These are phyloP conservation scores for Tolypocladium endophyticum DNA, from an alignment of 2,329 filamentous ascomycete genomes.

Conservation along the genomic window DNA sequence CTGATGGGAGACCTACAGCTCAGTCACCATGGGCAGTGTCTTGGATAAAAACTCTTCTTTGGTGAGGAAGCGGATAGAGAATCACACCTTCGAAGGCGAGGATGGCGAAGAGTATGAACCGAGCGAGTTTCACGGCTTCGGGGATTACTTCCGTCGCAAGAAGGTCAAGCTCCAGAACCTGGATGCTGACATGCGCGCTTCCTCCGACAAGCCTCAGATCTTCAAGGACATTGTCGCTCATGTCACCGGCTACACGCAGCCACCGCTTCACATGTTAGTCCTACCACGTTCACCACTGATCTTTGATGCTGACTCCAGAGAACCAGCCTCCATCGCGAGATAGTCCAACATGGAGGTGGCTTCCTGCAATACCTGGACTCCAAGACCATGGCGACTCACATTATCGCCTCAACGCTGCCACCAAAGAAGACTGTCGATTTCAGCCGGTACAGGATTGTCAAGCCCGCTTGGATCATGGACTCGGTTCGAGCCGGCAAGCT, in stretches of 20 bases:
- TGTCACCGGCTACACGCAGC: slow-evolving; percentile 93
- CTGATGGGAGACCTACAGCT: too few species aligned
- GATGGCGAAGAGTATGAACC: slow-evolving; percentile 82
- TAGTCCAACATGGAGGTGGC: slow-evolving; percentile 87
- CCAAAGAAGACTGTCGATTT: slow-evolving; percentile 92
- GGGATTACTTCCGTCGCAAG: slow-evolving; percentile 89
- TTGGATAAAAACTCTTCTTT: slow-evolving; percentile 54
- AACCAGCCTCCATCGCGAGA: slow-evolving; percentile 60
- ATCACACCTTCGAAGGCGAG: slow-evolving; percentile 67
- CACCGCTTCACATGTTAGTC: slow-evolving; percentile 65
- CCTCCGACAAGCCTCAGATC: slow-evolving; percentile 63
- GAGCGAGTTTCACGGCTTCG: slow-evolving; percentile 80
- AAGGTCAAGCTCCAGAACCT: slow-evolving; percentile 96
- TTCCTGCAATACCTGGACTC: slow-evolving; percentile 92
- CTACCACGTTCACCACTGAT: neutral
- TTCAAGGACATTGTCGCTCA: slow-evolving; percentile 88
- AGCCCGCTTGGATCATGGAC: slow-evolving; percentile 88
- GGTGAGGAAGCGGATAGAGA: slow-evolving; percentile 50
- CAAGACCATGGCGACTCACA: slow-evolving; percentile 92
- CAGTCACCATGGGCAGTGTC: slow-evolving; percentile 42
- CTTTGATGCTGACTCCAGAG: slow-evolving; percentile 3
- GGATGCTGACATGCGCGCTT: slow-evolving; percentile 68
- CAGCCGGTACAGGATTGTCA: slow-evolving; percentile 78
- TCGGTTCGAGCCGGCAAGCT: slow-evolving; percentile 73
- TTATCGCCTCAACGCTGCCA: slow-evolving; percentile 81